Conservation (phyloP, 495 filamentous ascomycete species). For the Sabuloglossum arenarium region DNA sequence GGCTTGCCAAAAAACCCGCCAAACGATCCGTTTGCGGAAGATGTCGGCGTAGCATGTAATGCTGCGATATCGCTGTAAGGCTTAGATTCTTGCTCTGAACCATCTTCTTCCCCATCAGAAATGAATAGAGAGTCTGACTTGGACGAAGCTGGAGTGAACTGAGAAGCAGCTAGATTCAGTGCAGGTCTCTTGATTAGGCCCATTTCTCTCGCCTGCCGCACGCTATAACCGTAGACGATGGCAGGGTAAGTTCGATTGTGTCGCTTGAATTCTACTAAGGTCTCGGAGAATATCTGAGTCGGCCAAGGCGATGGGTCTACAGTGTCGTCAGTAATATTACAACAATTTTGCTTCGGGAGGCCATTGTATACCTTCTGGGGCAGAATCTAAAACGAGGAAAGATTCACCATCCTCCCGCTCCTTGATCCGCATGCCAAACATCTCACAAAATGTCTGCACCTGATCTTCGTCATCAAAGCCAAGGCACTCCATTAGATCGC, state of each 20-base stretch:
- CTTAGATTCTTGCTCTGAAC: background rate
- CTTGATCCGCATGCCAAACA: slow-evolving; percentile 42
- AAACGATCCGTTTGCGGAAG: background rate
- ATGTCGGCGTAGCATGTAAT: background rate
- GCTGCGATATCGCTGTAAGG: background rate
- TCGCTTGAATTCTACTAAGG: slow-evolving; percentile 29
- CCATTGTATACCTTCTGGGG: slow-evolving; percentile 4
- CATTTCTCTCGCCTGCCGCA: slow-evolving; percentile 24
- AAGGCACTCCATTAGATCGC: slow-evolving; percentile 41
- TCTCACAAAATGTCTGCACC: slow-evolving; percentile 44
- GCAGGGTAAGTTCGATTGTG: slow-evolving; percentile 25
- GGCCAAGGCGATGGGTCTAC: slow-evolving; percentile 8
- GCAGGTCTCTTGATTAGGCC: slow-evolving; percentile 24
- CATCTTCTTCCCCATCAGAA: background rate
- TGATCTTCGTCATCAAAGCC: slow-evolving; percentile 56
- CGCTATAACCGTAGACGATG: slow-evolving; percentile 29
- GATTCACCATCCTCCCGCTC: slow-evolving; percentile 14
- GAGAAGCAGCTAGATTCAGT: background rate
- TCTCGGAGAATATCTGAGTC: slow-evolving; percentile 28
- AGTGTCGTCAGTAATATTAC: background rate
- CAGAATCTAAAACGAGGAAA: slow-evolving; percentile 15
- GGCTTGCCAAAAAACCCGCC: too few species aligned
- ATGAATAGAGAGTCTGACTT: background rate
- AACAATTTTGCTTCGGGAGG: background rate
- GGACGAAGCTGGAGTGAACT: background rate